phyloP scores from a whole-genome alignment of 208 protist genomes.

The Leishmania martiniquensis region DNA sequence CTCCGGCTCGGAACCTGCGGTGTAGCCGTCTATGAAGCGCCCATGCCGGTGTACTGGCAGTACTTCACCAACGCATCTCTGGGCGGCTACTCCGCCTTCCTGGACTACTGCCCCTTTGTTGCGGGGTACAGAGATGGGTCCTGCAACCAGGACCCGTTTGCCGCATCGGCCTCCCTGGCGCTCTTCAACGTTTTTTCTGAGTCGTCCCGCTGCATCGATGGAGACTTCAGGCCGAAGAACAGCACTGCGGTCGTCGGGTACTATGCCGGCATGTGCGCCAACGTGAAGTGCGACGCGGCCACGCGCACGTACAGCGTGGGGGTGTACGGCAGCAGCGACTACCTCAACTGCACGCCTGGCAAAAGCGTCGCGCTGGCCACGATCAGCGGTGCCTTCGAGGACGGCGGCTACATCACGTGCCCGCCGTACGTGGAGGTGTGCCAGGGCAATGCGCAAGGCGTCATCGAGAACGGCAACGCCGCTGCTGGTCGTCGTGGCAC shows the following conservation, averaged over 20 bases:
- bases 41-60: slow-evolving; percentile 28
- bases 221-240: background rate
- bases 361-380: background rate
- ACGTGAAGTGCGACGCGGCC: background rate
- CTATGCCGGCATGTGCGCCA: background rate
- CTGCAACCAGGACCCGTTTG: background rate
- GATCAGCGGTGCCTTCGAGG: background rate
- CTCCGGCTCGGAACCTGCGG: background rate
- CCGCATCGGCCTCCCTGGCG: background rate
- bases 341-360: background rate
- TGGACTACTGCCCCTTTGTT: slow-evolving; percentile 1
- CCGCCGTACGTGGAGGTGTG: too few species aligned
- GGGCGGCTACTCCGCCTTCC: background rate
- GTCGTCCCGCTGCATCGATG: slow-evolving; percentile 2
- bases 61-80: slow-evolving; percentile 43
- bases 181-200: slow-evolving; percentile 2
- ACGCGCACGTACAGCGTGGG: background rate
- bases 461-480: too few species aligned
- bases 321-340: background rate
- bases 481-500: too few species aligned
- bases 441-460: too few species aligned
- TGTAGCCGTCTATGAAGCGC: too few species aligned
- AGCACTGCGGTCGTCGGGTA: background rate
- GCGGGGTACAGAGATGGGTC: background rate
- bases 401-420: too few species aligned